A percentile compares a stretch with the other conserved stretches of the same genome.
Evolutionary conservation across 78 protist genomes (phyloP).

Genomic region (Bigelowiella natans): DNA sequence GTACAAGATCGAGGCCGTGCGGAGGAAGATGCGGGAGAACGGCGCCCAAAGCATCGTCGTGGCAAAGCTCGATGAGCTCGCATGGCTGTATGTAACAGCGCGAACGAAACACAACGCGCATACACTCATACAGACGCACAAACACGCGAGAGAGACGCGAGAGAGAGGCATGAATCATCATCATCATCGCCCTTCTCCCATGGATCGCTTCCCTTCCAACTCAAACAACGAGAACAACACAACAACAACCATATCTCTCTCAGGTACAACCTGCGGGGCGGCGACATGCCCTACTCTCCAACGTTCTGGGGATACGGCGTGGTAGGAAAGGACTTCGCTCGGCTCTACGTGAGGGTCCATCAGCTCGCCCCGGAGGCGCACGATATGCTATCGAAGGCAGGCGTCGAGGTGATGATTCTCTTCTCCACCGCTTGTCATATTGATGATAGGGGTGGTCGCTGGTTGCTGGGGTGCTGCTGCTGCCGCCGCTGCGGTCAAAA

Average conservation of each 20-base stretch:
- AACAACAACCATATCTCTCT: too few species aligned
- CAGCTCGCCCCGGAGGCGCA: not conserved
- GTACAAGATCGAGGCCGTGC: not conserved
- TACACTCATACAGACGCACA: not conserved
- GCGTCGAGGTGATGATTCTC: not conserved
- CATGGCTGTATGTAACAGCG: not conserved
- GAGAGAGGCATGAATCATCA: not conserved
- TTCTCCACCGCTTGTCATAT: too few species aligned
- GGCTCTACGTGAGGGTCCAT: not conserved
- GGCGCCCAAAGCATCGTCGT: not conserved
- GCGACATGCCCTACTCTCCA: not conserved
- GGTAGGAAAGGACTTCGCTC: not conserved
- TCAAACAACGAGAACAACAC: too few species aligned
- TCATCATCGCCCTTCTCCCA: too few species aligned
- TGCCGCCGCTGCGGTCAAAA: too few species aligned
- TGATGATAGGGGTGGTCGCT: too few species aligned
- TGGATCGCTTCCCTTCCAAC: too few species aligned
- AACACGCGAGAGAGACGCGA: not conserved
- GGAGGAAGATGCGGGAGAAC: not conserved
- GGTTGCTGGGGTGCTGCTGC: too few species aligned
- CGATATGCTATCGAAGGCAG: not conserved
- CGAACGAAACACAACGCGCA: not conserved
- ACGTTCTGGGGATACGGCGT: not conserved
- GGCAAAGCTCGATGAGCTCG: not conserved
- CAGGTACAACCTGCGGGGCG: too few species aligned